Evolutionary conservation across 2,329 filamentous ascomycete species (phyloP).

Genomic region (Apiospora marii): DNA sequence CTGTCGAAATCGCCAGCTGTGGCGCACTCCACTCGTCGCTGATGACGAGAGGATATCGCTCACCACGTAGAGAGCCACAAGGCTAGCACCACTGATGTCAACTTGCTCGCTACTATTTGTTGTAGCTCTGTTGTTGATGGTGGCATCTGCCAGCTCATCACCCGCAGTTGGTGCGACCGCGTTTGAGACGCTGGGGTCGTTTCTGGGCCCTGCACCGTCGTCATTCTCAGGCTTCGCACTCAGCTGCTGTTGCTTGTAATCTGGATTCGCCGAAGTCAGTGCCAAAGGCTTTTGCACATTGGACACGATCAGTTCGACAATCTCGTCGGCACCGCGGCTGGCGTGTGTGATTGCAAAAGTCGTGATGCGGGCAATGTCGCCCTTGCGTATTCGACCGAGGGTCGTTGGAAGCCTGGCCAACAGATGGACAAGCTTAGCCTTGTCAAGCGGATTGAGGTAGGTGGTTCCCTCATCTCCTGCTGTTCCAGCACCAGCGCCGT

Average conservation of each 20-base stretch:
- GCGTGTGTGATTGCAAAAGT: conserved; percentile 90
- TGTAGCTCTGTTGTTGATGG: conserved; percentile 30
- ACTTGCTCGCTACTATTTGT: conserved; percentile 42
- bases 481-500: conserved; percentile 30
- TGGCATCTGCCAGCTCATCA: conserved; percentile 50
- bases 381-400: conserved; percentile 77
- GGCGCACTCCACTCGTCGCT: conserved; percentile 78
- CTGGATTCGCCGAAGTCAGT: conserved; percentile 74
- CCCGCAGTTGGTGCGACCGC: conserved; percentile 34
- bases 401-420: conserved; percentile 83
- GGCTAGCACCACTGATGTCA: conserved; percentile 76
- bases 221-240: conserved; percentile 45
- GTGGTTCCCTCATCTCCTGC: conserved; percentile 56
- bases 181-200: conserved; percentile 39
- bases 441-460: conserved; percentile 83
- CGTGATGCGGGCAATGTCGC: conserved; percentile 85
- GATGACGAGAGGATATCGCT: conserved; percentile 81
- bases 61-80: conserved; percentile 81
- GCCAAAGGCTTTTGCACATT: conserved; percentile 83
- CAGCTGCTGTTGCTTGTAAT: conserved; percentile 51
- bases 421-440: conserved; percentile 84
- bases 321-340: conserved; percentile 84
- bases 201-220: conserved; percentile 33
- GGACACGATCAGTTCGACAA: conserved; percentile 85
- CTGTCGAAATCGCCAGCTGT: conserved; percentile 86